Conservation (phyloP, 305 asterid genomes). For the Lippia alba region DNA sequence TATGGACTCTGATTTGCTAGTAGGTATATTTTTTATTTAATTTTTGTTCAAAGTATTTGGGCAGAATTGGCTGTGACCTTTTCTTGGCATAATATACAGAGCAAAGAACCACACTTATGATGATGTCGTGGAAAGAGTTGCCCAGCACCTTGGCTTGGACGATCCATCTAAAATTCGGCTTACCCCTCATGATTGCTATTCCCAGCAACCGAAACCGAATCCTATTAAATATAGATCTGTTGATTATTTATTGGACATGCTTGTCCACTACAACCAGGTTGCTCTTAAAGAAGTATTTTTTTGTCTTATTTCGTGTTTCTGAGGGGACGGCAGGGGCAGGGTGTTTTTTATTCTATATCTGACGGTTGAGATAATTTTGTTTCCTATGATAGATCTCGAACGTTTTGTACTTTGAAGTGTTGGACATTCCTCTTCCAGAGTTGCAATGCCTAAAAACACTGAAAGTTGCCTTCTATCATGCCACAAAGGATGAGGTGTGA, state of each 20-base stretch:
- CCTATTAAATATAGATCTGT: constrained; percentile 83
- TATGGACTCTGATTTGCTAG: constrained; percentile 6
- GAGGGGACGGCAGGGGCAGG: constrained; percentile 19
- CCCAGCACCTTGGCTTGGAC: constrained; percentile 75
- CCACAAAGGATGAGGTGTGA: constrained; percentile 75
- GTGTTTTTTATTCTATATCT: constrained; percentile 73
- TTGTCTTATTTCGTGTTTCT: not conserved
- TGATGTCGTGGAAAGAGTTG: constrained; percentile 93
- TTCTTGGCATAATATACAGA: constrained; percentile 47
- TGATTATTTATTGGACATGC: constrained; percentile 88
- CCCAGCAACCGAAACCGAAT: constrained; percentile 83
- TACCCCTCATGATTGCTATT: constrained; percentile 96
- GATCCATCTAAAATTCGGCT: constrained; percentile 93
- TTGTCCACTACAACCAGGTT: constrained; percentile 97
- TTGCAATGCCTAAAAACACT: constrained; percentile 79
- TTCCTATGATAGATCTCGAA: constrained; percentile 67
- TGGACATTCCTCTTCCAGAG: constrained; percentile 88
- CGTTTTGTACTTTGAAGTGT: constrained; percentile 7
- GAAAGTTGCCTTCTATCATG: constrained; percentile 73
- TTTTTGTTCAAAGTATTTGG: not conserved
- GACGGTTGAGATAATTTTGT: constrained; percentile 20
- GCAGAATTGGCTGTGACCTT: constrained; percentile 41
- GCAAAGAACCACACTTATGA: constrained; percentile 92
- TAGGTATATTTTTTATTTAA: constrained; percentile 46
- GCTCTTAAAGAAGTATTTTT: constrained; percentile 34